Percentiles rank a stretch among this genome's conserved stretches.
phyloP scores from a whole-genome alignment of 306 rosid genomes.

The Vigna angularis region DNA sequence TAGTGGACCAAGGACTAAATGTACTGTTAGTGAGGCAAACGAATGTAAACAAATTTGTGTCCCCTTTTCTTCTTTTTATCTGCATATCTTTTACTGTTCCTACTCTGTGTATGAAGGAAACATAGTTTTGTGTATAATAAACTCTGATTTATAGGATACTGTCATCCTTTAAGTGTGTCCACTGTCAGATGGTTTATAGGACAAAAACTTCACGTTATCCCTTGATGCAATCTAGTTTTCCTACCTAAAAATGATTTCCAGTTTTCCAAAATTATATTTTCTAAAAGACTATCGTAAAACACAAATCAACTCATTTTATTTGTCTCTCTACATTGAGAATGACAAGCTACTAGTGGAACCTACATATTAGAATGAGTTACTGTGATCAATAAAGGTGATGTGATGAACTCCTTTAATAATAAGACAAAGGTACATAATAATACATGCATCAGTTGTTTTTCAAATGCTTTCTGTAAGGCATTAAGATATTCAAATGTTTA shows the following conservation, averaged over 20 bases:
- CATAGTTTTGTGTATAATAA: not conserved
- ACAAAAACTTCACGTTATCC: not conserved
- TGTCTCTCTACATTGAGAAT: not conserved
- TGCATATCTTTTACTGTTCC: not conserved
- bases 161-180: not conserved
- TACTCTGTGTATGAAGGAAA: not conserved
- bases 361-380: not conserved
- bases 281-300: not conserved
- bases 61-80: not conserved
- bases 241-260: not conserved
- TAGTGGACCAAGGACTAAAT: not conserved
- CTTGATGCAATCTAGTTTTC: not conserved
- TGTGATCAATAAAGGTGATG: not conserved
- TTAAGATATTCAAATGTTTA: not conserved
- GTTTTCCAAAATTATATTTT: not conserved
- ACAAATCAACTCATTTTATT: not conserved
- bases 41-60: not conserved
- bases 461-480: not conserved
- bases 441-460: not conserved
- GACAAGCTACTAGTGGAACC: conserved; percentile 3
- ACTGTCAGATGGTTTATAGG: not conserved
- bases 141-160: not conserved
- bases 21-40: not conserved
- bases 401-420: not conserved
- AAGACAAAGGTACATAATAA: not conserved